These are phyloP conservation scores for Myxozyma mucilagina DNA, from an alignment of 805 yeast genomes.

Conservation along the genomic window DNA sequence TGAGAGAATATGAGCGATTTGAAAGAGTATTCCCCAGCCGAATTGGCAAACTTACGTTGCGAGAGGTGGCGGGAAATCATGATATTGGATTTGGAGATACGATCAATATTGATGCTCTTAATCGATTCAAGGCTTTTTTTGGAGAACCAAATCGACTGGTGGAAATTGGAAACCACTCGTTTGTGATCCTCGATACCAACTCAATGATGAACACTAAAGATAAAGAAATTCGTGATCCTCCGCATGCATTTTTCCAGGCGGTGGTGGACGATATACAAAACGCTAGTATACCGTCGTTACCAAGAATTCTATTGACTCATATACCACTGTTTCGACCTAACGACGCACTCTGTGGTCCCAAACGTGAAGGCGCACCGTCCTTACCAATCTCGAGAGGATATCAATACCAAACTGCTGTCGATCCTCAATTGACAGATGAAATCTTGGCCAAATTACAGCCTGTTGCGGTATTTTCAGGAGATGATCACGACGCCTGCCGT, in stretches of 20 bases:
- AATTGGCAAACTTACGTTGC: constrained; percentile 41
- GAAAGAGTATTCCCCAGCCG: constrained; percentile 60
- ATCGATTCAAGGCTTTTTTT: constrained; percentile 68
- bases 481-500: constrained; percentile 95
- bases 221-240: constrained; percentile 47
- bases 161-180: constrained; percentile 66
- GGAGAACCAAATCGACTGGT: constrained; percentile 63
- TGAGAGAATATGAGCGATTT: constrained; percentile 68
- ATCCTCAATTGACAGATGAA: constrained; percentile 56
- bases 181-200: constrained; percentile 79
- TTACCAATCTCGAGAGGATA: constrained; percentile 74
- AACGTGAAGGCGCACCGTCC: constrained; percentile 63
- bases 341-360: constrained; percentile 64
- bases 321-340: constrained; percentile 83
- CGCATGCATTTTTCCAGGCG: constrained; percentile 54
- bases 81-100: constrained; percentile 91
- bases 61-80: constrained; percentile 80
- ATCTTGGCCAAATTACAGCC: constrained; percentile 66
- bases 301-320: constrained; percentile 75
- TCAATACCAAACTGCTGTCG: constrained; percentile 90
- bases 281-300: constrained; percentile 42
- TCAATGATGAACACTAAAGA: constrained; percentile 65
- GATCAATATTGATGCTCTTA: constrained; percentile 55
- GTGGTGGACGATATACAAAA: constrained; percentile 9
- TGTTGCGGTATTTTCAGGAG: constrained; percentile 77